Base-by-base conservation (phyloP, 352 stramenopile species). In the Phytophthora constricta region DNA sequence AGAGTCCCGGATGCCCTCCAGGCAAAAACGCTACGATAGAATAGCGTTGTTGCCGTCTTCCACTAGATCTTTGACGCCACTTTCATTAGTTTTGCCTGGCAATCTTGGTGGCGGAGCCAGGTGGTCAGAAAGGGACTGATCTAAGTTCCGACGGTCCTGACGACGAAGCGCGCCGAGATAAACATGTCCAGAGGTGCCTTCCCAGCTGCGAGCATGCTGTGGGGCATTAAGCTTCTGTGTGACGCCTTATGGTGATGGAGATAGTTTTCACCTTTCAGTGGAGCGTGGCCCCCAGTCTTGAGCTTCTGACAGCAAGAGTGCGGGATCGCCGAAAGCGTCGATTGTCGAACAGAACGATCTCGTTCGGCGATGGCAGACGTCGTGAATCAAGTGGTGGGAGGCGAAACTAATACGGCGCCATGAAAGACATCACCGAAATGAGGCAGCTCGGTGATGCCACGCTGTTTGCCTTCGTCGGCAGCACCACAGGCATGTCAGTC, bases 31-130 rank as follows among this genome's bases (percentile, higher is more conserved):
- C n/a, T n/a, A n/a, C n/a, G n/a, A n/a, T n/a, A n/a, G n/a, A n/a
- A n/a, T n/a, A n/a, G n/a, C n/a, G n/a, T n/a, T n/a, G n/a, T n/a
- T n/a, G n/a, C 57, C 22, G 57, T 3, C 57, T 71, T 41, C 62
- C 42, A 33, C 64, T 62, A 72, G 58, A 58, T 59, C 19, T 72
- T 72, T 45, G 43, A 34, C 46, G 49, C 48, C 26, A 14, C n/a
- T 49, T 43, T 31, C 28, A 56, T 25, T 17, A 19, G 28, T 55
- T 4, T 42, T 34, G 19, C 53, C 34, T 43, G 27, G 37, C 20
- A 31, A 26, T 42, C 31, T 37, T 37, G 31, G 7, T 37, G 53
- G 25, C 43, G 42, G 13, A 28, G 45, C 45, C 19, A 34, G 56
- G 47, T 68, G 46, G 52, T 50, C 65, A 69, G 65, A 65, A 25